Conservation (phyloP, 805 yeast genomes). For the Kregervanrija delftensis region DNA sequence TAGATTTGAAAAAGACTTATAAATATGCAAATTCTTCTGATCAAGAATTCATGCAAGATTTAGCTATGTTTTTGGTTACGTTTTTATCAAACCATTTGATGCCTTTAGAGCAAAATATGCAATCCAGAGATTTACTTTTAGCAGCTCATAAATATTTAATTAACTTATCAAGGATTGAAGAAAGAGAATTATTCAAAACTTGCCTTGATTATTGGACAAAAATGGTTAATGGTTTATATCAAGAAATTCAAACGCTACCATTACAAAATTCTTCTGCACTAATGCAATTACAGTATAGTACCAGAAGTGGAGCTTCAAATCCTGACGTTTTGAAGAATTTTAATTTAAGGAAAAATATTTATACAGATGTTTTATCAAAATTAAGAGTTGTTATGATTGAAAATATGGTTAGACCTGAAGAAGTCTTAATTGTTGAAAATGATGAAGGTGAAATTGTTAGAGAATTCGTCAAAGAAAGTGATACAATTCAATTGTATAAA, state of each 20-base stretch:
- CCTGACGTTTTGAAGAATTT: slow-evolving; percentile 70
- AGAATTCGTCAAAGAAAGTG: slow-evolving; percentile 94
- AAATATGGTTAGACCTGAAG: slow-evolving; percentile 98
- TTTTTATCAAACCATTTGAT: slow-evolving; percentile 69
- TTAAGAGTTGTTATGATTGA: slow-evolving; percentile 91
- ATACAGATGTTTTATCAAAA: slow-evolving; percentile 70
- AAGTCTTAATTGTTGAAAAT: slow-evolving; percentile 91
- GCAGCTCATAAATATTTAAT: slow-evolving; percentile 76
- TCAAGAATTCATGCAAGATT: slow-evolving; percentile 91
- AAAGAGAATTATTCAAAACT: slow-evolving; percentile 91
- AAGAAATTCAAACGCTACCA: slow-evolving; percentile 80
- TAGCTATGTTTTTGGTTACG: slow-evolving; percentile 87
- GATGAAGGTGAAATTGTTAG: slow-evolving; percentile 99
- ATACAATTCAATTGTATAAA: slow-evolving; percentile 91
- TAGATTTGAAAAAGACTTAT: slow-evolving; percentile 69
- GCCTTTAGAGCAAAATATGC: slow-evolving; percentile 50
- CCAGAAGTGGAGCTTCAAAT: slow-evolving; percentile 74
- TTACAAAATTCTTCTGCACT: slow-evolving; percentile 65
- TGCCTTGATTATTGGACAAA: slow-evolving; percentile 92
- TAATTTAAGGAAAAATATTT: slow-evolving; percentile 82
- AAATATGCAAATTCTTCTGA: slow-evolving; percentile 70
- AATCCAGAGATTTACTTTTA: slow-evolving; percentile 49
- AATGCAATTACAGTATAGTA: slow-evolving; percentile 52
- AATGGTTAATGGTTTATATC: slow-evolving; percentile 74
- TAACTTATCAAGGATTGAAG: slow-evolving; percentile 83